Percentiles rank a stretch among this genome's conserved stretches.
Evolutionary conservation across 192 early-diverging fungal genomes (phyloP).

Genomic region (Backusella mclennaniae): DNA sequence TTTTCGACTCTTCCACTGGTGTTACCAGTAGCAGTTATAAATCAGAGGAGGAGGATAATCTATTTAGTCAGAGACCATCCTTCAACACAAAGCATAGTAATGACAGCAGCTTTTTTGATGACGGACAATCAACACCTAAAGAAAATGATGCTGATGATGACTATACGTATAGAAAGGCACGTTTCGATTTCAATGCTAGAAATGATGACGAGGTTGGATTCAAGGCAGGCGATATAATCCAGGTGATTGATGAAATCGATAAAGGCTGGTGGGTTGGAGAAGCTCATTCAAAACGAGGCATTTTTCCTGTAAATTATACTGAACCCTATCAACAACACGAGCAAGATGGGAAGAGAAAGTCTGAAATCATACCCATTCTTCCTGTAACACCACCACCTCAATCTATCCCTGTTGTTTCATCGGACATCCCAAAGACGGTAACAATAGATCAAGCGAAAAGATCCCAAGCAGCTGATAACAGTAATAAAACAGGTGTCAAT

Average conservation of each 20-base stretch:
- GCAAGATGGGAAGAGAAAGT: neutral
- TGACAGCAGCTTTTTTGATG: slow-evolving; percentile 7
- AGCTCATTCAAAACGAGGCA: slow-evolving; percentile 68
- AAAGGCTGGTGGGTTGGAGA: slow-evolving; percentile 96
- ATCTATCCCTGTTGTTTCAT: neutral
- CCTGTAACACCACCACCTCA: slow-evolving; percentile 1
- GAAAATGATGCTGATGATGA: neutral
- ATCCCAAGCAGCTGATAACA: neutral
- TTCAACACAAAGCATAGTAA: neutral
- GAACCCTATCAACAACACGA: slow-evolving; percentile 48
- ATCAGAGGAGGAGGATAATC: neutral
- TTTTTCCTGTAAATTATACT: slow-evolving; percentile 94
- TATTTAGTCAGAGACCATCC: neutral
- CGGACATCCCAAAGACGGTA: neutral
- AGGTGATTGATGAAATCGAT: slow-evolving; percentile 82
- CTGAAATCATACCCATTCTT: neutral
- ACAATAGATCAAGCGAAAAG: neutral
- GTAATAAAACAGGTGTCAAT: neutral
- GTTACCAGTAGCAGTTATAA: neutral
- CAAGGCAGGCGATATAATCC: slow-evolving; percentile 83
- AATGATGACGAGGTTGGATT: slow-evolving; percentile 80
- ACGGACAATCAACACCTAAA: neutral
- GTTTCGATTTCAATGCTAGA: slow-evolving; percentile 83
- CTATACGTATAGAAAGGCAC: slow-evolving; percentile 63
- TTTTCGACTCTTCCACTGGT: neutral